Evolutionary conservation across 2,329 filamentous ascomycete species (phyloP).

Genomic region (Colletotrichum shisoi): DNA sequence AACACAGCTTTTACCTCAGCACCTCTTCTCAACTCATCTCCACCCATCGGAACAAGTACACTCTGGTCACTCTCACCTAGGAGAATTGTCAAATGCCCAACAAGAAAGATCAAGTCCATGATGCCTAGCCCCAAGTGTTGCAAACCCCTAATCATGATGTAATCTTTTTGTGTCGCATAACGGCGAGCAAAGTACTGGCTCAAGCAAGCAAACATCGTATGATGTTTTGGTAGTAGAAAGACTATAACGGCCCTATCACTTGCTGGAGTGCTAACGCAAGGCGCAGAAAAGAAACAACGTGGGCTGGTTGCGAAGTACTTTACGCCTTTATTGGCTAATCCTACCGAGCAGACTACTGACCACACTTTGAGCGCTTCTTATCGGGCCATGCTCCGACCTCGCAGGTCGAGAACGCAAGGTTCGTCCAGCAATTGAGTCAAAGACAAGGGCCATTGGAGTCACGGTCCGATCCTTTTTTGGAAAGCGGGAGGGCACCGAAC

Average conservation of each 20-base stretch:
- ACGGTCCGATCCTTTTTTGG: background rate
- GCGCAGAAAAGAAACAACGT: too few species aligned
- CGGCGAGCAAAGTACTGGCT: slow-evolving; percentile 55
- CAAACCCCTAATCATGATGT: slow-evolving; percentile 51
- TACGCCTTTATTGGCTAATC: background rate
- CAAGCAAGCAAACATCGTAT: slow-evolving; percentile 58
- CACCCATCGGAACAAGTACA: too few species aligned
- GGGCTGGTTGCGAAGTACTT: background rate
- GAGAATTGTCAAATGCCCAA: slow-evolving; percentile 52
- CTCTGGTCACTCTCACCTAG: too few species aligned
- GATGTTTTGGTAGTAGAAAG: too few species aligned
- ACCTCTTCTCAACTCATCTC: too few species aligned
- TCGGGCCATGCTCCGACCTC: background rate
- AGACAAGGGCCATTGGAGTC: background rate
- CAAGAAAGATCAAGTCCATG: slow-evolving; percentile 56
- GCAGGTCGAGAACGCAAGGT: background rate
- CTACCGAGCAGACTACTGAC: background rate
- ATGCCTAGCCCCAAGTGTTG: slow-evolving; percentile 57
- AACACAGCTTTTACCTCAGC: too few species aligned
- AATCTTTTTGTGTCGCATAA: slow-evolving; percentile 27
- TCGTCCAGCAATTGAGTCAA: background rate
- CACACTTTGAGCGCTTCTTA: background rate
- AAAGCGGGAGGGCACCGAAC: background rate
- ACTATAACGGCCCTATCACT: too few species aligned
- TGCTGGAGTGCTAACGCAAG: too few species aligned